Percentiles rank a stretch among this genome's conserved stretches.
Conservation (phyloP, 2,329 filamentous ascomycete species). For the Magnaporthiopsis incrustans region DNA sequence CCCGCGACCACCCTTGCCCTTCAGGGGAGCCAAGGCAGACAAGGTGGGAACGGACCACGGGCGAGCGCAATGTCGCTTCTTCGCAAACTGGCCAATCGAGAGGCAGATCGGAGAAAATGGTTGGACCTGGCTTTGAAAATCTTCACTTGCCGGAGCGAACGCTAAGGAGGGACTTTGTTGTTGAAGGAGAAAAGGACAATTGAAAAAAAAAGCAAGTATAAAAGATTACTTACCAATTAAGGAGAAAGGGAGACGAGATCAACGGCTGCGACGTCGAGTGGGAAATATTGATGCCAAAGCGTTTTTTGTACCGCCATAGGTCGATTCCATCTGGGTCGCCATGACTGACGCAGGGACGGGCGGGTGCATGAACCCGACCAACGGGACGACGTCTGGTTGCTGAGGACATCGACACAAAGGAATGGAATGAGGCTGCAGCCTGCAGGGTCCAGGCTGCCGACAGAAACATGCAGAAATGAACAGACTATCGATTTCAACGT, state of each 20-base stretch:
- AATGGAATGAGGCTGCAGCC: neutral
- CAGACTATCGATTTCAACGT: neutral
- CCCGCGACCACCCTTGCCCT: too few species aligned
- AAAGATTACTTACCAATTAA: neutral
- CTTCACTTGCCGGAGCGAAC: neutral
- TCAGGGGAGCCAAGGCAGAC: neutral
- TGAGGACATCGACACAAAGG: too few species aligned
- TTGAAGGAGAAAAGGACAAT: too few species aligned
- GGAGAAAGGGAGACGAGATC: neutral
- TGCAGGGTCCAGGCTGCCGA: neutral
- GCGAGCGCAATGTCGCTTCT: neutral
- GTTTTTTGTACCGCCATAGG: too few species aligned
- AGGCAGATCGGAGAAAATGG: neutral
- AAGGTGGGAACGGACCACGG: neutral
- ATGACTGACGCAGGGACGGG: neutral
- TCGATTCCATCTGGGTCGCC: too few species aligned
- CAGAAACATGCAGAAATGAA: neutral
- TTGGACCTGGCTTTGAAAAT: neutral
- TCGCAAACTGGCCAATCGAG: neutral
- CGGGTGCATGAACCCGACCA: neutral
- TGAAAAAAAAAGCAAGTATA: too few species aligned
- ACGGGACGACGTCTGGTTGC: neutral
- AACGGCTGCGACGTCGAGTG: neutral
- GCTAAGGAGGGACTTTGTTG: too few species aligned
- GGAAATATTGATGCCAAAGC: neutral